phyloP scores from a whole-genome alignment of 768 basidiomycete genomes.

The Lentinula raphanica region DNA sequence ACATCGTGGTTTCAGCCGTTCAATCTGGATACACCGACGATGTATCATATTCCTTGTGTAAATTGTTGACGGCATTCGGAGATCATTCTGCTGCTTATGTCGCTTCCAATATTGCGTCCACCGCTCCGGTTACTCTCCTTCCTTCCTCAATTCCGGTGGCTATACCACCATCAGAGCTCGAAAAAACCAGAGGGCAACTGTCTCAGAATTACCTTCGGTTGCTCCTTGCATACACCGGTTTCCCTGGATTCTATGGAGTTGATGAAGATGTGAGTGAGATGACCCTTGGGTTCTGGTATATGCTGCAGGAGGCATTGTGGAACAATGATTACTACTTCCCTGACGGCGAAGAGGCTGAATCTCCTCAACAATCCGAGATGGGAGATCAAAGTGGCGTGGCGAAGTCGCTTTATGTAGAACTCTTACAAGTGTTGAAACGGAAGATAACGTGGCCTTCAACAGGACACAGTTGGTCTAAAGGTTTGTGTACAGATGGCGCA shows the following conservation, averaged over 20 bases:
- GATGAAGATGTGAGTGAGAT: conserved; percentile 89
- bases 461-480: conserved; percentile 59
- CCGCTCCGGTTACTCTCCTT: conserved; percentile 27
- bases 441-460: conserved; percentile 73
- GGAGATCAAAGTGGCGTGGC: conserved; percentile 47
- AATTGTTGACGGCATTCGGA: conserved; percentile 73
- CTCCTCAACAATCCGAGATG: conserved; percentile 14
- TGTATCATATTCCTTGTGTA: conserved; percentile 68
- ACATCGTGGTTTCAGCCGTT: conserved; percentile 35
- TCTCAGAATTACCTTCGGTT: conserved; percentile 69
- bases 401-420: conserved; percentile 73
- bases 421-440: conserved; percentile 62
- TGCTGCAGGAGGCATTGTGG: conserved; percentile 87
- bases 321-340: conserved; percentile 48
- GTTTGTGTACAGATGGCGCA: conserved; percentile 30
- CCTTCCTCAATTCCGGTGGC: conserved; percentile 6
- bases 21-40: conserved; percentile 42
- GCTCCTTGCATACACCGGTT: conserved; percentile 67
- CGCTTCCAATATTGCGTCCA: conserved; percentile 58
- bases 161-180: conserved; percentile 16
- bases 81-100: conserved; percentile 84
- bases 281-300: conserved; percentile 85
- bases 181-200: conserved; percentile 39
- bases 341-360: conserved; percentile 14
- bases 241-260: conserved; percentile 68